A percentile compares a stretch with the other conserved stretches of the same genome.
Conservation (phyloP, 768 basidiomycete species). For the Sporobolomyces phaffii region DNA sequence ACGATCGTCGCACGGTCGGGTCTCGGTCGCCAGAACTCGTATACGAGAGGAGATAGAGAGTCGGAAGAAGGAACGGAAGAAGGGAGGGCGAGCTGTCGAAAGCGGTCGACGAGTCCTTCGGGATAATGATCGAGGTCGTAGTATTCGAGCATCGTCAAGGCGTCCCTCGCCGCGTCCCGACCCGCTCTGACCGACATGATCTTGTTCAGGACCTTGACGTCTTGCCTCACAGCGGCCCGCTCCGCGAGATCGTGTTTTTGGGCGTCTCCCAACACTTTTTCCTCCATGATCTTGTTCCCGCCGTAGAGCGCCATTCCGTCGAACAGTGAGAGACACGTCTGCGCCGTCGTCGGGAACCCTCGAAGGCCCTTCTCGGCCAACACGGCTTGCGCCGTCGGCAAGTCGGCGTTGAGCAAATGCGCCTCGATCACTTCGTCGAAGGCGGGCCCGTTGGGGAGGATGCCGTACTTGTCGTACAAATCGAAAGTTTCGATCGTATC, state of each 20-base stretch:
- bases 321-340: conserved; percentile 22
- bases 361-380: conserved; percentile 12
- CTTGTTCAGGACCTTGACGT: conserved; percentile 25
- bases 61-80: neutral
- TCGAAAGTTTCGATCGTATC: conserved; percentile 6
- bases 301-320: conserved; percentile 30
- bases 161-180: neutral
- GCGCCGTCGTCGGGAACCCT: conserved; percentile 17
- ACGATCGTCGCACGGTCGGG: conserved; percentile 31
- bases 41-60: neutral
- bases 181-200: conserved; percentile 22
- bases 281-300: conserved; percentile 31
- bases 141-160: conserved; percentile 17
- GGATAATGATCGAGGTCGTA: conserved; percentile 9
- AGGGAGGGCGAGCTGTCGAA: neutral
- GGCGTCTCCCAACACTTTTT: conserved; percentile 14
- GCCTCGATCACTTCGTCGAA: conserved; percentile 28
- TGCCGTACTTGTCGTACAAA: neutral
- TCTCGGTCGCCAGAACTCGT: neutral
- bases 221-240: conserved; percentile 13
- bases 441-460: neutral
- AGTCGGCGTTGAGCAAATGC: conserved; percentile 7
- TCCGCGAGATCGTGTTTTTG: neutral
- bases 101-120: neutral
- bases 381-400: conserved; percentile 9